Evolutionary conservation across 2,329 filamentous ascomycete genomes (phyloP).

Genomic region (Shiraia bambusicola): DNA sequence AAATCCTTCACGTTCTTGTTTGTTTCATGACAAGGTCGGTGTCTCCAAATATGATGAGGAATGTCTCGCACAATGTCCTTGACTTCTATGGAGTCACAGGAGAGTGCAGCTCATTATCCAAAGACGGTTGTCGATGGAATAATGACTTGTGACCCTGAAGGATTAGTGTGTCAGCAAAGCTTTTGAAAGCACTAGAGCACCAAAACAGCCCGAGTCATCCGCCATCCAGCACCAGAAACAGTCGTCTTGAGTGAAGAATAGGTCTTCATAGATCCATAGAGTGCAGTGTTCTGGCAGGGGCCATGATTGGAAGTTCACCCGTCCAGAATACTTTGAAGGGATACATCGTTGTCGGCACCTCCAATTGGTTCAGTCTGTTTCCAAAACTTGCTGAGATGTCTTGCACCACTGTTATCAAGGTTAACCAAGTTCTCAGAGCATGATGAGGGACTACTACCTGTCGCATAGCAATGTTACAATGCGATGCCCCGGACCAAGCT

Average conservation of each 20-base stretch:
- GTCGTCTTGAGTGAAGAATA: neutral
- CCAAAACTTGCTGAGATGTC: conserved; percentile 86
- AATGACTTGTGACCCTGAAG: neutral
- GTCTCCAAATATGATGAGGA: neutral
- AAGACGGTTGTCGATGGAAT: neutral
- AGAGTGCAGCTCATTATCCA: too few relatives aligned
- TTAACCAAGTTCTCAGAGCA: conserved; percentile 7
- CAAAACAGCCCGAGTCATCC: too few relatives aligned
- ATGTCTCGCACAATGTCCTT: too few relatives aligned
- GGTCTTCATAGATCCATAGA: neutral
- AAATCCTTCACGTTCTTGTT: too few relatives aligned
- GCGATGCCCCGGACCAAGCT: conserved; percentile 60
- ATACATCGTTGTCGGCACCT: conserved; percentile 47
- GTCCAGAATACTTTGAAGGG: conserved; percentile 60
- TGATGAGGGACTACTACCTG: conserved; percentile 28
- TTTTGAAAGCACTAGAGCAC: too few relatives aligned
- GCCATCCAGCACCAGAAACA: too few relatives aligned
- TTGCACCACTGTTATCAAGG: conserved; percentile 55
- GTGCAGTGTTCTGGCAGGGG: neutral
- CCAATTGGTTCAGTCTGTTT: conserved; percentile 69
- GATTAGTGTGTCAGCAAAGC: too few relatives aligned
- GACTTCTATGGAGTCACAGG: too few relatives aligned
- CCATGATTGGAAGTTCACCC: conserved; percentile 13
- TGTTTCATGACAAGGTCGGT: neutral
- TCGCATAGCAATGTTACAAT: conserved; percentile 87